Conservation (phyloP, 257 asterid species). For the Nicotiana noctiflora region DNA sequence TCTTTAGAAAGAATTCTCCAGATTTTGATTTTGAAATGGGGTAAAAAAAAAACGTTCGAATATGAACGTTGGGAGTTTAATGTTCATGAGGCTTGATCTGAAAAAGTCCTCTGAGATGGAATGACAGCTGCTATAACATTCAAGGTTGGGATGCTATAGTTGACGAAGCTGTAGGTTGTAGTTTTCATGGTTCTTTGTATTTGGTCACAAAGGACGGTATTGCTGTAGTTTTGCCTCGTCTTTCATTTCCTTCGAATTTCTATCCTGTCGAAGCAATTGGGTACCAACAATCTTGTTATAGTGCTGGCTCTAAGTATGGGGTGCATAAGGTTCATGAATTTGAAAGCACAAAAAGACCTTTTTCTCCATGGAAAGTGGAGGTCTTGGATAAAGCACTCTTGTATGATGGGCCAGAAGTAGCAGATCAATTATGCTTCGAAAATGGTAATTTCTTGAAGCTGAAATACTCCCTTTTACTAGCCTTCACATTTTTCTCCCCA, state of each 20-base stretch:
- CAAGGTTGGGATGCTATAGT: conserved; percentile 50
- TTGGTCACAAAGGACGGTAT: conserved; percentile 71
- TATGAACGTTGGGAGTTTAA: no score
- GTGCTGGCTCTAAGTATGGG: conserved; percentile 21
- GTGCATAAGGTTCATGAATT: conserved; percentile 37
- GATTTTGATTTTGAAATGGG: no score
- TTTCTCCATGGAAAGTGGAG: conserved; percentile 86
- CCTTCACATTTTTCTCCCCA: not conserved
- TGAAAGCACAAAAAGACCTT: conserved; percentile 32
- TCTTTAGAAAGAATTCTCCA: no score
- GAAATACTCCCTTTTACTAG: not conserved
- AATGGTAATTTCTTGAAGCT: conserved; percentile 48
- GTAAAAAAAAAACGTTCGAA: no score
- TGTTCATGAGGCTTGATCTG: no score
- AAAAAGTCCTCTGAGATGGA: no score
- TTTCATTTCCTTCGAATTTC: conserved; percentile 57
- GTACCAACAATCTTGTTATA: conserved; percentile 37
- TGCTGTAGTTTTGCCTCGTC: conserved; percentile 80
- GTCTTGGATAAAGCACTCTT: conserved; percentile 78
- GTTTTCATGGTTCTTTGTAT: conserved; percentile 62
- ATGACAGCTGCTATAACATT: conserved; percentile 33
- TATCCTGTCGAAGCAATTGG: conserved; percentile 77
- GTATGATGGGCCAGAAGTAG: conserved; percentile 77
- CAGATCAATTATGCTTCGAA: conserved; percentile 72
- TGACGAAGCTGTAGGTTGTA: conserved; percentile 75